A percentile compares a stretch with the other conserved stretches of the same genome.
These are phyloP conservation scores for Ogataea pini DNA, from an alignment of 805 yeast genomes.

Conservation along the genomic window DNA sequence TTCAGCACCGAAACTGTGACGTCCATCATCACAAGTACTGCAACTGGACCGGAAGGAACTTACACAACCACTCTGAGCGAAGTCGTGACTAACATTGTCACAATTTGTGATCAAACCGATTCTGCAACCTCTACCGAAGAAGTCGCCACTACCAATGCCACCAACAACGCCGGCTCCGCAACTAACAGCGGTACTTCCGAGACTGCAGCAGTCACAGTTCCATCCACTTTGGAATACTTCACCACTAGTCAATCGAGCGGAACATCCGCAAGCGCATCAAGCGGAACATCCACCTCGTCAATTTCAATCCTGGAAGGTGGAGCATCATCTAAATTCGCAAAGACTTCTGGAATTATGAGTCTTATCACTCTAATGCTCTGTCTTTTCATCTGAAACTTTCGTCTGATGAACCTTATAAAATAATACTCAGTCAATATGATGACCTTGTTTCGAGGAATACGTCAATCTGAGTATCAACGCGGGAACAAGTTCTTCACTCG, in stretches of 20 bases:
- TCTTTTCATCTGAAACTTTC: background rate
- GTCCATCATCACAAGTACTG: background rate
- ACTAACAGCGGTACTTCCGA: background rate
- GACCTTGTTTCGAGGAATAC: background rate
- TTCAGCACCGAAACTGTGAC: background rate
- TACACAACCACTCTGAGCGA: background rate
- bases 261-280: background rate
- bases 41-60: background rate
- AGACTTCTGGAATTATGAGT: background rate
- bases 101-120: background rate
- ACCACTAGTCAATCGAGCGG: background rate
- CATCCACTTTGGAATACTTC: background rate
- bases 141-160: background rate
- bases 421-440: background rate
- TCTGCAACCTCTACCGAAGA: background rate
- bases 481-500: background rate
- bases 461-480: background rate
- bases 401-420: background rate
- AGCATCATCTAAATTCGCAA: background rate
- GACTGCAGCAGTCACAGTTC: background rate
- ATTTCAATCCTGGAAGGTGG: background rate
- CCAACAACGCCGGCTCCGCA: background rate
- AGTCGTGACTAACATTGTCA: conserved; percentile 2
- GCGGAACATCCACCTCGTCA: background rate
- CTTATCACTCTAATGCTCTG: background rate